Evolutionary conservation across 257 asterid species (phyloP).

Genomic region (Solanum chilense): DNA sequence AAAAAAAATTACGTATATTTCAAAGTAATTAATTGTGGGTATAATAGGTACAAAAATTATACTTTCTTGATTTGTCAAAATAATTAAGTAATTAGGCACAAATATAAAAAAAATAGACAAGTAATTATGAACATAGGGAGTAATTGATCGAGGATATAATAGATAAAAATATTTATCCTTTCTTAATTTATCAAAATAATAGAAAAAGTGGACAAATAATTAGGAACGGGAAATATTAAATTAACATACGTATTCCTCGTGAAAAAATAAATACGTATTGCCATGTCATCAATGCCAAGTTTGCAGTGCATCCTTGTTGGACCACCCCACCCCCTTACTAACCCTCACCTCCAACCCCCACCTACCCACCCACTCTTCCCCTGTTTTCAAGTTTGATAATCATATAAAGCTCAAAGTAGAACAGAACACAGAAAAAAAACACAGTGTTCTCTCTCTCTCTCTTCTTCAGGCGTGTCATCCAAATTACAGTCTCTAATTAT

Average conservation of each 20-base stretch:
- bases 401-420: conserved; percentile 4
- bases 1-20: too few species aligned
- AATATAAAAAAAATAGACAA: too few species aligned
- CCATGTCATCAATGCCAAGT: conserved; percentile 9
- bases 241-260: background rate
- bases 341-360: background rate
- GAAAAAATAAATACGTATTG: background rate
- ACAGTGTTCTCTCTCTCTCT: background rate
- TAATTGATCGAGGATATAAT: too few species aligned
- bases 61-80: too few species aligned
- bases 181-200: too few species aligned
- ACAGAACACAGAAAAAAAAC: conserved; percentile 1
- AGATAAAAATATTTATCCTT: too few species aligned
- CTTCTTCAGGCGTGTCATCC: conserved; percentile 22
- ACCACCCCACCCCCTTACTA: background rate
- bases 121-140: fast-evolving
- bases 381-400: background rate
- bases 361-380: background rate
- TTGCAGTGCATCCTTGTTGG: conserved; percentile 9
- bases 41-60: too few species aligned
- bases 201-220: too few species aligned
- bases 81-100: fast-evolving
- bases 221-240: too few species aligned
- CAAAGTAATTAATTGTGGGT: too few species aligned
- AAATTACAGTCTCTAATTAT: conserved; percentile 10